These are phyloP conservation scores for Phialophora tarda DNA, from an alignment of 2,329 filamentous ascomycete species.

Conservation along the genomic window DNA sequence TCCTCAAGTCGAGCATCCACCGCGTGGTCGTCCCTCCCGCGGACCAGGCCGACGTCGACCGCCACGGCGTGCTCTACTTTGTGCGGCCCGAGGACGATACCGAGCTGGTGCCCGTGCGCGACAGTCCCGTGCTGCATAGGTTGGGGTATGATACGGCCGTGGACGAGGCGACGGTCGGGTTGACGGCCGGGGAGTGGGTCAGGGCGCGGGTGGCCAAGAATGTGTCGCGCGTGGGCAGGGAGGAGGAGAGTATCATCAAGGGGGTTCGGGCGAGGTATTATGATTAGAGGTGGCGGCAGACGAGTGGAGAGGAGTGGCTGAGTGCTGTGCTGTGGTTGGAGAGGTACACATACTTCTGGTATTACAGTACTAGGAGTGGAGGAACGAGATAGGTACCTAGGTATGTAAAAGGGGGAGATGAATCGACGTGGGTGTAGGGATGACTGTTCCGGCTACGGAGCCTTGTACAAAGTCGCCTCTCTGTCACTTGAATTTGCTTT, in stretches of 20 bases:
- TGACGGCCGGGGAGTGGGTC: conserved; percentile 45
- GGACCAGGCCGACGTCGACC: conserved; percentile 55
- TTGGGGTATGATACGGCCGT: conserved; percentile 38
- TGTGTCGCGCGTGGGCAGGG: conserved; percentile 27
- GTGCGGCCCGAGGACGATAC: conserved; percentile 49
- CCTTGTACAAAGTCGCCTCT: too few relatives aligned
- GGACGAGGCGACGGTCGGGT: conserved; percentile 36
- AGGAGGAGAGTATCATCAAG: conserved; percentile 34
- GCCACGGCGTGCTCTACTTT: conserved; percentile 54
- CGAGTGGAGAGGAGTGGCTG: not conserved
- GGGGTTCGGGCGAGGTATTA: conserved; percentile 37
- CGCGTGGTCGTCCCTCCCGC: conserved; percentile 56
- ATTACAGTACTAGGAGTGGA: too few relatives aligned
- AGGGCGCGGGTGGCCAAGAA: conserved; percentile 43
- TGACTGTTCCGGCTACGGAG: too few relatives aligned
- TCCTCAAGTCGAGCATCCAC: conserved; percentile 58
- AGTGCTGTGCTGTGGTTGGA: not conserved
- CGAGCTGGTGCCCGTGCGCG: conserved; percentile 42
- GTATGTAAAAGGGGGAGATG: too few relatives aligned
- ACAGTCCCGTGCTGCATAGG: conserved; percentile 44
- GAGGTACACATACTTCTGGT: too few relatives aligned
- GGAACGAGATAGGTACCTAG: too few relatives aligned
- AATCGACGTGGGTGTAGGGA: too few relatives aligned
- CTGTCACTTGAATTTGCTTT: too few relatives aligned
- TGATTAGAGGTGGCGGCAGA: conserved; percentile 22